Conservation (phyloP, 2,329 filamentous ascomycete species). For the Zymoseptoria brevis region DNA sequence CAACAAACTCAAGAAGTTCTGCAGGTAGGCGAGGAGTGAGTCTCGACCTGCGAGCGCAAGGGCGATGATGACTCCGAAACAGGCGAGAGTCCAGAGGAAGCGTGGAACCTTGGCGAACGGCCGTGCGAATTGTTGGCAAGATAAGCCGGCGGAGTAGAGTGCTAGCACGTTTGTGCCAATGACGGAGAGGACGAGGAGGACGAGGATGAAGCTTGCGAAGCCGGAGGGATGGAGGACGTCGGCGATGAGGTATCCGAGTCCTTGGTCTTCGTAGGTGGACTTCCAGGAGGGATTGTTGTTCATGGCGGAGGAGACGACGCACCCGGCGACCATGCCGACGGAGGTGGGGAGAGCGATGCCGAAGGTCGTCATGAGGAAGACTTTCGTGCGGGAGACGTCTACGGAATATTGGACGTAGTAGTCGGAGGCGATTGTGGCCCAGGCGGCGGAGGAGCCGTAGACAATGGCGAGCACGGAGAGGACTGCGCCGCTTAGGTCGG, state of each 20-base stretch:
- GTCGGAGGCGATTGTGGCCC: conserved; percentile 36
- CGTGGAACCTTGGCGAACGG: conserved; percentile 46
- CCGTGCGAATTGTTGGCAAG: conserved; percentile 41
- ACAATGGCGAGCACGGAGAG: conserved; percentile 29
- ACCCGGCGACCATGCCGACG: conserved; percentile 40
- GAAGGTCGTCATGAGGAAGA: conserved; percentile 37
- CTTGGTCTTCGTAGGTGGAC: conserved; percentile 35
- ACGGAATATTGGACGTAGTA: conserved; percentile 39
- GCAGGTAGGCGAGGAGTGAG: conserved; percentile 35
- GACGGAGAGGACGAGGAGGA: conserved; percentile 30
- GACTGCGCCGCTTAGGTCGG: conserved; percentile 22
- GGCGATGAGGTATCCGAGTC: conserved; percentile 42
- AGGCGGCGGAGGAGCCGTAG: conserved; percentile 34
- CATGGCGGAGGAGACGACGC: conserved; percentile 27
- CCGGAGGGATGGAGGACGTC: conserved; percentile 39
- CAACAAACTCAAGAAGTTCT: conserved; percentile 40
- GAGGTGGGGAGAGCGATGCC: conserved; percentile 36
- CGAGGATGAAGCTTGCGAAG: conserved; percentile 43
- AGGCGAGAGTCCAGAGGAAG: conserved; percentile 40
- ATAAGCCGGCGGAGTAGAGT: conserved; percentile 38
- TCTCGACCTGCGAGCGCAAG: conserved; percentile 39
- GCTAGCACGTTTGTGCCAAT: conserved; percentile 32
- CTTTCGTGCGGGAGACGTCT: conserved; percentile 32
- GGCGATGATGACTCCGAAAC: conserved; percentile 37
- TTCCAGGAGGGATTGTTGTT: conserved; percentile 36